Evolutionary conservation across 2,329 filamentous ascomycete species (phyloP).

Genomic region (Penicillium fuscoglaucum): DNA sequence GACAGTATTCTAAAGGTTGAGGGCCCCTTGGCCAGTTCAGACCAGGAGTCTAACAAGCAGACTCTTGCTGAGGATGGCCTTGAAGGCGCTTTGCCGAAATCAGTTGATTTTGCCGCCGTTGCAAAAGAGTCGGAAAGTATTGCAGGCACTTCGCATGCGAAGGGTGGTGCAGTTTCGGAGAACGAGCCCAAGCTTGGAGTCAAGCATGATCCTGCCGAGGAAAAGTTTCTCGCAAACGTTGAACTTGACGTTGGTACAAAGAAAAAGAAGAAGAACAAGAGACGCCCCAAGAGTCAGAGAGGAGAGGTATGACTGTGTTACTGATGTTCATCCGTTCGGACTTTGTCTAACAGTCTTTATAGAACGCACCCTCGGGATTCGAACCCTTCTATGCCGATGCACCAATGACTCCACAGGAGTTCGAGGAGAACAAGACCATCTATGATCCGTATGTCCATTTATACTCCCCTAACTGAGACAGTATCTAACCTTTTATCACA

Average conservation of each 20-base stretch:
- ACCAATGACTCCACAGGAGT: constrained; percentile 71
- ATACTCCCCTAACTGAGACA: background rate
- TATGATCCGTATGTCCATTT: constrained; percentile 62
- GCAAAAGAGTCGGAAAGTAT: background rate
- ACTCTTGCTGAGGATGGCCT: background rate
- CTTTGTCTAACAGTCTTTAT: constrained; percentile 4
- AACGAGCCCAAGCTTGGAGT: background rate
- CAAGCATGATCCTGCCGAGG: constrained; percentile 6
- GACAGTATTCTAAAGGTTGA: background rate
- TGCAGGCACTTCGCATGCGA: too few species aligned
- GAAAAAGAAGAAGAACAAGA: constrained; percentile 37
- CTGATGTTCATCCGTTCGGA: background rate
- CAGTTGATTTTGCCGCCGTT: background rate
- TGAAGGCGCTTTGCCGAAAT: background rate
- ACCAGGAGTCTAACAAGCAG: background rate
- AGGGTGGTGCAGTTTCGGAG: background rate
- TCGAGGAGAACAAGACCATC: constrained; percentile 64
- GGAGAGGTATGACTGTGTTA: constrained; percentile 25
- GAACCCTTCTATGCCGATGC: constrained; percentile 81
- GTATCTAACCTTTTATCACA: constrained; percentile 15
- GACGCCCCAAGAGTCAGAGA: constrained; percentile 42
- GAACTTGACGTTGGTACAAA: background rate
- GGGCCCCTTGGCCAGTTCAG: background rate
- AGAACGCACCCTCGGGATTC: constrained; percentile 63
- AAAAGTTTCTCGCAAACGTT: constrained; percentile 1